Evolutionary conservation across 495 filamentous ascomycete species (phyloP), one percentile per base, ranked within the genome.

Genomic region (Podospora tetraspora): DNA sequence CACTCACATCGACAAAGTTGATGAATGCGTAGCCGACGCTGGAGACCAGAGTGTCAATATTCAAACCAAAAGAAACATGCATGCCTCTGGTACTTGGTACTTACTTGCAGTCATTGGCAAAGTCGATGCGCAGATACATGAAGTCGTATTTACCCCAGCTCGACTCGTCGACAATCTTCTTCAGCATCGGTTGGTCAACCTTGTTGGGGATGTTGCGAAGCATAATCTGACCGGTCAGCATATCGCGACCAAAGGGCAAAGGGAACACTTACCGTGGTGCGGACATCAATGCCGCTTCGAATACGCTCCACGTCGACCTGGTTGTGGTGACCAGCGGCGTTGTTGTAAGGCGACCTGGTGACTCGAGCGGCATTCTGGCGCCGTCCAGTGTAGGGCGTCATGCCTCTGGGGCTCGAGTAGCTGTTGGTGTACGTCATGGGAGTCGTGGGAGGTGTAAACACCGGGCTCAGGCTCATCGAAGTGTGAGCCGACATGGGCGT

Each of bases 1-100:
- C 5, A 81, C 87, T 85, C 73, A 94, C 90, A 76, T 92, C 87
- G 59, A 87, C 86, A 73, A 99, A 97, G 76, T 99, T 97, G 78
- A 99, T 92, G 80, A 99, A 99, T 0, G 93, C 95, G 82, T 99
- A 99, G 67, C 95, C 95, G 67, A 99, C 95, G 78, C 93, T 97
- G 13, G 8, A 69, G 19, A 69, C 23, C 34, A 22, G 63, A 71
- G 70, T 60, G 64, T 80, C 75, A 82, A 71, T 78, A 71, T 8
- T 3, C 22, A 69, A 60, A 1, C 13, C 52, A 13, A 3, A 2
- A 12, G 27, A n/a, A 23, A 32, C 0, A 21, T n/a, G 1, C 43
- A 52, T 6, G 19, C 9, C 22, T 59, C 27, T 23, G 57, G 56
- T 19, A 61, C 1, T 43, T 11, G 29, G 24, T 60, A 82, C 89